Evolutionary conservation across 2,329 filamentous ascomycete species (phyloP).

Genomic region (Zymoseptoria passerinii): DNA sequence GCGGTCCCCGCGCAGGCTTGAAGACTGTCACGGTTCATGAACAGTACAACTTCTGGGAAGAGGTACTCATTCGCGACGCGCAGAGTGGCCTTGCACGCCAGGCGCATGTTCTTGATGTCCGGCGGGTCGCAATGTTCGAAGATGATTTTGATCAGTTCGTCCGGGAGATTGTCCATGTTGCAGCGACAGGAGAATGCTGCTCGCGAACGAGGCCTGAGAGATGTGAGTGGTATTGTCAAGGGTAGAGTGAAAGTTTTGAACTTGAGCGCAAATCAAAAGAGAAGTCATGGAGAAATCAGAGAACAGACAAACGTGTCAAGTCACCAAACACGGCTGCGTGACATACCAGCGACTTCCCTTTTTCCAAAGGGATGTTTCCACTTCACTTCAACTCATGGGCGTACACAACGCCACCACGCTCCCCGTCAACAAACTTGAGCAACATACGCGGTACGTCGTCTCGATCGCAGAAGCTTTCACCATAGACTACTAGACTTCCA

Average conservation of each 20-base stretch:
- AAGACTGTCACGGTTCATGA: not conserved
- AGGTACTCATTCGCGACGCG: not conserved
- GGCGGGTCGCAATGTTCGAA: not conserved
- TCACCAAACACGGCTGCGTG: too few relatives aligned
- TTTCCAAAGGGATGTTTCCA: too few relatives aligned
- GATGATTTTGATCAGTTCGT: not conserved
- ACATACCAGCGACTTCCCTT: too few relatives aligned
- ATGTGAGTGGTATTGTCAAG: not conserved
- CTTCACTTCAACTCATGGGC: too few relatives aligned
- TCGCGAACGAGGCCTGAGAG: not conserved
- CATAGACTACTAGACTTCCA: too few relatives aligned
- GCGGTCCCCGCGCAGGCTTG: not conserved
- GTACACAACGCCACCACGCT: too few relatives aligned
- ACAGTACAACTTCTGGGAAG: not conserved
- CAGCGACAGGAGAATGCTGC: not conserved
- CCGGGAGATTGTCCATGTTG: not conserved
- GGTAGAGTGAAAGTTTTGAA: not conserved
- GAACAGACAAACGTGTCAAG: too few relatives aligned
- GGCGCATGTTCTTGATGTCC: not conserved
- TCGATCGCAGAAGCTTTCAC: too few relatives aligned
- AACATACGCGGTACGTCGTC: too few relatives aligned
- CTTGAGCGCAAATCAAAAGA: too few relatives aligned
- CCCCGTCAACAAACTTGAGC: too few relatives aligned
- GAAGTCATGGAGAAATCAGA: too few relatives aligned
- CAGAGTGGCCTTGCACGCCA: not conserved